Base-by-base conservation (phyloP, 2,329 filamentous ascomycete species). In the Aspergillus melleus region DNA sequence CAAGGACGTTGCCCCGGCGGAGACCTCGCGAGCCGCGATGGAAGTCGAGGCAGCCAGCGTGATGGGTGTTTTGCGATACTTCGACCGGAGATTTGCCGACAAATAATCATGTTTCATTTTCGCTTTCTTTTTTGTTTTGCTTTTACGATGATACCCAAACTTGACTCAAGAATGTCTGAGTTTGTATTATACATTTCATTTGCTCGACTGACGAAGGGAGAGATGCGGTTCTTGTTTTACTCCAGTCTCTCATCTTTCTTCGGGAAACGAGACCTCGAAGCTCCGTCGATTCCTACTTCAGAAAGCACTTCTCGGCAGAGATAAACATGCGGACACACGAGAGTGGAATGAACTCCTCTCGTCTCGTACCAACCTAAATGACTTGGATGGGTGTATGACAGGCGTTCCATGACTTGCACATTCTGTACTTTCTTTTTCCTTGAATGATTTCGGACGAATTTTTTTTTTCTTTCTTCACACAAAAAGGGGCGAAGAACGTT, bases 21-120 rank as follows among this genome's bases (percentile, higher is more conserved):
- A 42, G 36, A 65, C 61, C 5, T 62, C 68, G 16, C 66, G 76
- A 54, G 83, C 83, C 47, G 87, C 90, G 1, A 87, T 92, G 68
- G 90, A 93, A 72, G 89, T 93, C 16, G 90, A 93, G 76, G 89
- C 90, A 6, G 90, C 90, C 0, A 92, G 90, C 73, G 91, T 93
- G 57, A 92, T 93, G 90, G 89, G 88, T 47, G 90, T 92, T n/a
- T 77, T 93, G 61, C 90, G 90, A 74, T 88, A 90, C 64, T 93
- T 93, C 76, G 90, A 93, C 69, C 83, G 91, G 53, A 80, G 90
- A 56, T 93, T 93, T 58, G 75, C 76, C 42, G 75, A 76, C 54
- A 76, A 77, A 70, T 75, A 69, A 67, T 47, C 10, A 11, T 54
- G 50, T 46, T 52, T 14, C 39, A 16, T 26, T 50, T 44, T 47